Evolutionary conservation across 768 basidiomycete genomes (phyloP).

Genomic region (Calocybe indica): DNA sequence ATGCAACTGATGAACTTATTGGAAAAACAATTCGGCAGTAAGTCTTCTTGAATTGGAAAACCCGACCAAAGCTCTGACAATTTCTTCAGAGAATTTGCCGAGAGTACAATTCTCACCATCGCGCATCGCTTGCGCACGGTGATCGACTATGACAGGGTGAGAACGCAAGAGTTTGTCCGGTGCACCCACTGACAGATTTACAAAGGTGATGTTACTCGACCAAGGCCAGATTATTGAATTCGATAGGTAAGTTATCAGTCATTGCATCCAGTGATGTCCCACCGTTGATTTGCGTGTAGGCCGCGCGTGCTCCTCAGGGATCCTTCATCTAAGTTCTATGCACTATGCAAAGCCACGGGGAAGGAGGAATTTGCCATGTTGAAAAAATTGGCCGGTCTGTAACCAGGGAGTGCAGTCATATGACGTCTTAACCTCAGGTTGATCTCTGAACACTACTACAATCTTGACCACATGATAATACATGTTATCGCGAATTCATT

Average conservation of each 20-base stretch:
- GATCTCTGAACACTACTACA: background rate
- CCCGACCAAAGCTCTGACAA: background rate
- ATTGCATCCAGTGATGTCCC: background rate
- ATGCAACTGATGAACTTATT: slow-evolving; percentile 86
- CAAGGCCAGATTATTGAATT: slow-evolving; percentile 77
- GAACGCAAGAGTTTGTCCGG: slow-evolving; percentile 14
- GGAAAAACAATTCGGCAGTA: slow-evolving; percentile 77
- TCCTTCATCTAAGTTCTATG: slow-evolving; percentile 54
- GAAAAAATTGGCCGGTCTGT: slow-evolving; percentile 58
- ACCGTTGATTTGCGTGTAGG: slow-evolving; percentile 17
- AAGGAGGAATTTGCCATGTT: slow-evolving; percentile 63
- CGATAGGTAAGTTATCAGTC: slow-evolving; percentile 36
- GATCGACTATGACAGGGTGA: slow-evolving; percentile 78
- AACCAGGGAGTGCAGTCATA: slow-evolving; percentile 2
- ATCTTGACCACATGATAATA: no score
- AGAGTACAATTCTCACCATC: slow-evolving; percentile 79
- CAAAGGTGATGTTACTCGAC: slow-evolving; percentile 71
- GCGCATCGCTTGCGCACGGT: slow-evolving; percentile 76
- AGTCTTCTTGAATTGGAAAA: slow-evolving; percentile 16
- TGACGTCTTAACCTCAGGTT: background rate
- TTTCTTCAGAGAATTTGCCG: slow-evolving; percentile 58
- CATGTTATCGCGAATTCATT: no score
- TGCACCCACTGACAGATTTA: background rate
- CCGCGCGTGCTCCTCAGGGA: slow-evolving; percentile 53
- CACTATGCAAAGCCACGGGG: slow-evolving; percentile 70